phyloP scores from a whole-genome alignment of 768 basidiomycete genomes.

The Pleurotus giganteus region DNA sequence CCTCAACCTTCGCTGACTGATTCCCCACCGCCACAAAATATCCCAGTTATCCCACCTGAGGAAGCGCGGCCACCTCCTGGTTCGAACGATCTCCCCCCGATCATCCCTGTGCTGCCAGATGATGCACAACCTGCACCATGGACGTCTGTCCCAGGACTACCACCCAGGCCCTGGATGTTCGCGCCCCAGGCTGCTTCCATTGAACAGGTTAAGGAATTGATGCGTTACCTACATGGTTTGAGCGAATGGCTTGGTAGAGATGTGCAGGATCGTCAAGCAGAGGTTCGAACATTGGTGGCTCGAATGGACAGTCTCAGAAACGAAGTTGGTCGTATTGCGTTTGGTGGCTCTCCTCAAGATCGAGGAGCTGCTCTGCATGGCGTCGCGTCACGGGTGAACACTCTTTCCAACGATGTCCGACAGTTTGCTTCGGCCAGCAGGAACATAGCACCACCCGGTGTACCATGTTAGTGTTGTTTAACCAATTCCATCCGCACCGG shows the following conservation, averaged over 20 bases:
- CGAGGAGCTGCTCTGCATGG: neutral
- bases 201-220: neutral
- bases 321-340: neutral
- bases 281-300: neutral
- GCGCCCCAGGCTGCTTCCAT: neutral
- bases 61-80: neutral
- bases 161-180: neutral
- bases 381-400: neutral
- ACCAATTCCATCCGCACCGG: neutral
- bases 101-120: neutral
- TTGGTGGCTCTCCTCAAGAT: too few relatives aligned
- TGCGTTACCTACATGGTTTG: neutral
- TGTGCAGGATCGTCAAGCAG: neutral
- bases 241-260: neutral
- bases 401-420: neutral
- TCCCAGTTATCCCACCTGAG: neutral
- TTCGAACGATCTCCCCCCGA: too few relatives aligned
- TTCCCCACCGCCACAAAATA: neutral
- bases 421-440: neutral
- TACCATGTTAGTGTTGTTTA: too few relatives aligned
- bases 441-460: neutral
- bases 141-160: neutral
- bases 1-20: neutral
- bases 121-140: neutral
- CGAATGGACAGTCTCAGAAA: neutral